A percentile compares a stretch with the other conserved stretches of the same genome.
phyloP scores from a whole-genome alignment of 2,329 filamentous ascomycete species.

The Curvularia lunata region DNA sequence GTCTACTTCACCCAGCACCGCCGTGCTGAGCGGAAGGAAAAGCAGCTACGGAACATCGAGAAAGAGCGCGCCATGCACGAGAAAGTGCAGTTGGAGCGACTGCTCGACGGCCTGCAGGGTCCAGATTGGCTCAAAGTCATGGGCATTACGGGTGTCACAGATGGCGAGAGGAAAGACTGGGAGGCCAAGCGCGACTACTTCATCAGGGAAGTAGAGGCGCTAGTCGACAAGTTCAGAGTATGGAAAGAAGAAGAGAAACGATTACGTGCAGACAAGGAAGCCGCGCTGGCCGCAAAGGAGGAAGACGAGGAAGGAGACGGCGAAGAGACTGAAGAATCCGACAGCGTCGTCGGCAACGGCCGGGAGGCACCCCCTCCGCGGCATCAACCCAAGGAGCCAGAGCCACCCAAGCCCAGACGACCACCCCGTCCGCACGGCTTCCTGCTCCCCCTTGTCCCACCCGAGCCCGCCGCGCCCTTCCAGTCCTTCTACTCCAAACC shows the following conservation, averaged over 20 bases:
- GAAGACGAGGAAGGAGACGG: slow-evolving; percentile 50
- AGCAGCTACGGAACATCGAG: slow-evolving; percentile 71
- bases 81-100: slow-evolving; percentile 68
- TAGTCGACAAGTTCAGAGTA: slow-evolving; percentile 84
- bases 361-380: slow-evolving; percentile 23
- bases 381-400: slow-evolving; percentile 54
- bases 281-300: slow-evolving; percentile 59
- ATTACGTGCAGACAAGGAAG: slow-evolving; percentile 77
- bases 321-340: slow-evolving; percentile 49
- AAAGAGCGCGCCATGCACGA: slow-evolving; percentile 70
- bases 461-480: slow-evolving; percentile 65
- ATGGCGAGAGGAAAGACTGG: slow-evolving; percentile 83
- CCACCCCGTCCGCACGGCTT: slow-evolving; percentile 43
- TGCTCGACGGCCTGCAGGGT: slow-evolving; percentile 82
- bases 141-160: slow-evolving; percentile 84
- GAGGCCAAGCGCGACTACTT: slow-evolving; percentile 86
- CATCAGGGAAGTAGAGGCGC: slow-evolving; percentile 77
- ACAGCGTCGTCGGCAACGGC: slow-evolving; percentile 24
- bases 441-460: slow-evolving; percentile 37
- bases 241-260: slow-evolving; percentile 93
- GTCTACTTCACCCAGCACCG: slow-evolving; percentile 65
- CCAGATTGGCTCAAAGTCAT: slow-evolving; percentile 93
- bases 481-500: slow-evolving; percentile 86
- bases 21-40: slow-evolving; percentile 69
- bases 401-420: slow-evolving; percentile 38